Conservation (phyloP, 176 grass and related monocot genomes). For the Rhynchospora pubera region DNA sequence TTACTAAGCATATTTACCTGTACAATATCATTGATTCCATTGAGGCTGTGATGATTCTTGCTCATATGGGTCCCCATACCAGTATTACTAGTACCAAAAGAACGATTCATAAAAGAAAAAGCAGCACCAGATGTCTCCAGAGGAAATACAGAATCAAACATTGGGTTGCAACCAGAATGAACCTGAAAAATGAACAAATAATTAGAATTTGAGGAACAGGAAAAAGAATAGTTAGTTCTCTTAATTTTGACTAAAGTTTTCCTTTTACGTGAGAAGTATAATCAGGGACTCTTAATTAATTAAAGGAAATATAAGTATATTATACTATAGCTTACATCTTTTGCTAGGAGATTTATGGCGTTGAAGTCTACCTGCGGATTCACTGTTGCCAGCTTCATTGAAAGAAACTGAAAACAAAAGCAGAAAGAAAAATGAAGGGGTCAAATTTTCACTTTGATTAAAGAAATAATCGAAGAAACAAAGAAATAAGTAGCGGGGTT, state of each 20-base stretch:
- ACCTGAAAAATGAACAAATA: background rate
- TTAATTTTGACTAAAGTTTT: background rate
- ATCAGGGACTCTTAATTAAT: background rate
- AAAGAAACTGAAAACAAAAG: slow-evolving; percentile 61
- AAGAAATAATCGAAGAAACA: slow-evolving; percentile 10
- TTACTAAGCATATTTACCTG: slow-evolving; percentile 46
- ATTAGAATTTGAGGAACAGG: background rate
- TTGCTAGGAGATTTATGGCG: slow-evolving; percentile 58
- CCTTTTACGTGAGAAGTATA: background rate
- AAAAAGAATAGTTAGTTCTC: background rate
- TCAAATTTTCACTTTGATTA: slow-evolving; percentile 24
- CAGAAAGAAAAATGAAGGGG: background rate
- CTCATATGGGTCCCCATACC: background rate
- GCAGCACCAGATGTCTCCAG: slow-evolving; percentile 49
- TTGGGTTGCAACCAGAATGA: slow-evolving; percentile 57
- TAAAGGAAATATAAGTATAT: background rate
- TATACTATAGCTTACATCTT: slow-evolving; percentile 42
- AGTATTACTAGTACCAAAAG: background rate
- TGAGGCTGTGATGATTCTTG: slow-evolving; percentile 33
- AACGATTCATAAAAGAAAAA: slow-evolving; percentile 32
- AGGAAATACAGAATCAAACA: slow-evolving; percentile 53
- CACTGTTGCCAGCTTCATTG: slow-evolving; percentile 96
- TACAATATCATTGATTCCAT: slow-evolving; percentile 39
- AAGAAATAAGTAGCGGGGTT: background rate
- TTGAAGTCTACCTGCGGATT: slow-evolving; percentile 75